Percentiles rank a stretch among this genome's conserved stretches.
Evolutionary conservation across 73 alveolate species (phyloP).

Genomic region (Blepharisma stoltei): DNA sequence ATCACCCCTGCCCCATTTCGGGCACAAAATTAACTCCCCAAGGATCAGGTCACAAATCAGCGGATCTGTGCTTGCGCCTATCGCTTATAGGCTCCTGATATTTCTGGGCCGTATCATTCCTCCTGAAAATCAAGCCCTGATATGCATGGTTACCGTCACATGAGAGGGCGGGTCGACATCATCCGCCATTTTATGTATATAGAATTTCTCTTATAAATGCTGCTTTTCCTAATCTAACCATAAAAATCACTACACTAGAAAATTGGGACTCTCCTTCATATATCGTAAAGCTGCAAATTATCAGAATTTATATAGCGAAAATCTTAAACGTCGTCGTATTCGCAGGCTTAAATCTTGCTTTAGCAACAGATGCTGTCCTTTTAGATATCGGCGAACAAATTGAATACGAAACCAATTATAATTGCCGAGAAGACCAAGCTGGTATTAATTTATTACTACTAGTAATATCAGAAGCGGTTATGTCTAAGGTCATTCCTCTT

Average conservation of each 20-base stretch:
- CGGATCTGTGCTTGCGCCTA: too few relatives aligned
- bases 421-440: conserved; percentile 61
- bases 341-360: conserved; percentile 39
- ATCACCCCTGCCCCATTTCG: too few relatives aligned
- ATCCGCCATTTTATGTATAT: conserved; percentile 34
- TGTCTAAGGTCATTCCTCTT: conserved; percentile 4
- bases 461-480: conserved; percentile 38
- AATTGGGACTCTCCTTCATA: conserved; percentile 50
- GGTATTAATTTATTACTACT: conserved; percentile 30
- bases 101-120: too few relatives aligned
- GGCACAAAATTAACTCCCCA: too few relatives aligned
- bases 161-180: too few relatives aligned
- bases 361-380: conserved; percentile 37
- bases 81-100: too few relatives aligned
- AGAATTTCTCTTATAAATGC: conserved; percentile 47
- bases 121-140: too few relatives aligned
- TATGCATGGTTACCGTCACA: too few relatives aligned
- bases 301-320: conserved; percentile 58
- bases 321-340: conserved; percentile 46
- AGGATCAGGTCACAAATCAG: too few relatives aligned
- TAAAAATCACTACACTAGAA: conserved; percentile 44
- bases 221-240: conserved; percentile 46
- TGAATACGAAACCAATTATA: conserved; percentile 35
- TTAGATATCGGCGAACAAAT: conserved; percentile 17
- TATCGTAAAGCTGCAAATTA: conserved; percentile 43